Conservation (phyloP, 2,329 filamentous ascomycete species). For the Aspergillus eucalypticola region DNA sequence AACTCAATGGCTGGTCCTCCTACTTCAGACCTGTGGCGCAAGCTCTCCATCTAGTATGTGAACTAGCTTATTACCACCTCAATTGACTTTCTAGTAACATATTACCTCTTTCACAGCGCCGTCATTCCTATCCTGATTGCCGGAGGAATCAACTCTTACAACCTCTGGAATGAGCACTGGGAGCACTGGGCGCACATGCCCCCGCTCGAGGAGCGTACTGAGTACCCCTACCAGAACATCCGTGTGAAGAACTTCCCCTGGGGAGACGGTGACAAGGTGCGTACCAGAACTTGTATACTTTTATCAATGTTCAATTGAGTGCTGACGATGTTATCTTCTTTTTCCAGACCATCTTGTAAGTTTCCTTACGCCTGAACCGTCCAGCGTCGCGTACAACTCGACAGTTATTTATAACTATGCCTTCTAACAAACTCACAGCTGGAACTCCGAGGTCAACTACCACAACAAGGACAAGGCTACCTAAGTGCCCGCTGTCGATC, state of each 20-base stretch:
- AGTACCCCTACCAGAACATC: slow-evolving; percentile 98
- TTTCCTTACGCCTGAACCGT: slow-evolving; percentile 30
- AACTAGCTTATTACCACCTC: slow-evolving; percentile 14
- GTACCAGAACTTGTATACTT: slow-evolving; percentile 22
- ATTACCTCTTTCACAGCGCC: slow-evolving; percentile 56
- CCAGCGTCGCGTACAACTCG: background rate
- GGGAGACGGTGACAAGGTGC: slow-evolving; percentile 93
- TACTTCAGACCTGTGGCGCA: slow-evolving; percentile 81
- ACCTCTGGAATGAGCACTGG: slow-evolving; percentile 95
- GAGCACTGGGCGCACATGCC: slow-evolving; percentile 86
- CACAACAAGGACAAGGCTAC: slow-evolving; percentile 82
- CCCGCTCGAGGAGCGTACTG: slow-evolving; percentile 82
- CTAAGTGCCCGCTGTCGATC: slow-evolving; percentile 27
- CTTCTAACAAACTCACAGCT: slow-evolving; percentile 56
- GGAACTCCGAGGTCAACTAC: slow-evolving; percentile 95
- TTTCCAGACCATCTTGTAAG: slow-evolving; percentile 66
- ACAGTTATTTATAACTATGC: background rate
- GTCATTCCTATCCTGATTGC: slow-evolving; percentile 72
- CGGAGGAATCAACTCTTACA: slow-evolving; percentile 78
- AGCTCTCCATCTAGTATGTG: slow-evolving; percentile 92
- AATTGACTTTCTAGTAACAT: slow-evolving; percentile 17
- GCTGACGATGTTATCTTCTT: slow-evolving; percentile 9
- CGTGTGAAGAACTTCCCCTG: slow-evolving; percentile 93
- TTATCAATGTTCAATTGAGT: background rate
- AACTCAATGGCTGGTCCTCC: slow-evolving; percentile 24